Evolutionary conservation across 2,329 filamentous ascomycete species (phyloP), one percentile per base, ranked within the genome.

Genomic region (Didymosphaeria variabile): DNA sequence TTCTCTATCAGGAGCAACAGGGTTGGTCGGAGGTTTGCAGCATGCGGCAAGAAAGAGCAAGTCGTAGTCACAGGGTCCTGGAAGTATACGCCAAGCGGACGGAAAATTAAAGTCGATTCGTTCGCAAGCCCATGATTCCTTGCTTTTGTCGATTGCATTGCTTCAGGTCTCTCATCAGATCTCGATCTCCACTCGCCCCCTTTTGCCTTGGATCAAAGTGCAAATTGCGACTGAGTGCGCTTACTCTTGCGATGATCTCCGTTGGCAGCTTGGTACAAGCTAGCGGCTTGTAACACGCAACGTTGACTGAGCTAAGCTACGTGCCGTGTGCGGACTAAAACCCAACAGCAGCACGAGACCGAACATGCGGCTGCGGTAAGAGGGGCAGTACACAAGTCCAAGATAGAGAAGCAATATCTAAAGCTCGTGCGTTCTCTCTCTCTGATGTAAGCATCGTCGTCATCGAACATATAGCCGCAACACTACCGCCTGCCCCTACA

Each of bases 391-490:
- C 10, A 47, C 19, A 15, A 47, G 13, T 17, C 7, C 7, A 44
- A 23, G n/a, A 47, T 47, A 29, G 8, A 15, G 23, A 29, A 31
- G 15, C 19, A 13, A 31, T 47, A 13, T 31, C 12, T 29, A 13
- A 13, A 45, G 5, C 23, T 31, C 23, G 45, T 47, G 19, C 23
- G 45, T 4, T 21, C 42, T 21, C 36, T 44, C 29, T 10, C 12
- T 56, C 23, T 23, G 21, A 56, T 15, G 21, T 23, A 38, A 38
- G 50, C 50, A 34, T 21, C 50, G 29, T 15, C 50, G 19, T 53
- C 50, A 53, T 55, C 52, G 13, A 55, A 5, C 53, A 55, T 38
- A 32, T 15, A 31, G n/a, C 17, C 31, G 3, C 36, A 53, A 5
- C 34, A 55, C 9, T 26, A 23, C n/a, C 26, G 23, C 13, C 40